These are phyloP conservation scores for Singerocomus inundabilis DNA, from an alignment of 1,284 basidiomycete genomes.

Conservation along the genomic window DNA sequence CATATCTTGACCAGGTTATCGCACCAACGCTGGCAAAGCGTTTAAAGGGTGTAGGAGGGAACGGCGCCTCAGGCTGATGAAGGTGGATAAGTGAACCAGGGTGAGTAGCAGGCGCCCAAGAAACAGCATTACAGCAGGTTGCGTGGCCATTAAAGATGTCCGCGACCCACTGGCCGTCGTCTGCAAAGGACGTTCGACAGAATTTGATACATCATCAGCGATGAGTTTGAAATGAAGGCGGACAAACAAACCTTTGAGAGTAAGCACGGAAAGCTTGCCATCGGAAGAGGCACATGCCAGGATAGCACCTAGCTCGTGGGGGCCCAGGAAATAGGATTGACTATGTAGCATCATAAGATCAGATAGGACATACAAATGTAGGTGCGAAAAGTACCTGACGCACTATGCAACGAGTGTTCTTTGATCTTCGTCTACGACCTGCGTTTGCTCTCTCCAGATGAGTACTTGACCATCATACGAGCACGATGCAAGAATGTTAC, in stretches of 20 bases:
- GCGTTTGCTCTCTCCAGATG: slow-evolving; percentile 93
- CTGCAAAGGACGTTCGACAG: slow-evolving; percentile 40
- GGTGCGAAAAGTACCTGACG: slow-evolving; percentile 64
- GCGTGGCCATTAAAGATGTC: slow-evolving; percentile 96
- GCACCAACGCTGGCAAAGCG: slow-evolving; percentile 92
- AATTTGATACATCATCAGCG: no score
- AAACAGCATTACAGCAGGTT: slow-evolving; percentile 95
- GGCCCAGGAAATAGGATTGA: slow-evolving; percentile 98
- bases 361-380: not conserved
- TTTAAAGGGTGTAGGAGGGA: slow-evolving; percentile 57
- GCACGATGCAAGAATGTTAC: slow-evolving; percentile 94
- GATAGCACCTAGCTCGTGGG: slow-evolving; percentile 95
- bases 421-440: slow-evolving; percentile 92
- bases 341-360: slow-evolving; percentile 39
- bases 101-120: slow-evolving; percentile 93
- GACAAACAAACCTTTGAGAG: slow-evolving; percentile 81
- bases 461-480: slow-evolving; percentile 98
- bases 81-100: slow-evolving; percentile 82
- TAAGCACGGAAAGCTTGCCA: slow-evolving; percentile 94
- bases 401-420: slow-evolving; percentile 93
- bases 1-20: slow-evolving; percentile 97
- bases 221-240: not conserved
- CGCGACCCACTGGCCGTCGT: slow-evolving; percentile 95
- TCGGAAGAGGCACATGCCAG: slow-evolving; percentile 98
- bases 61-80: slow-evolving; percentile 41